Evolutionary conservation across 1,284 basidiomycete species (phyloP).

Genomic region (Cryptococcus sp.): DNA sequence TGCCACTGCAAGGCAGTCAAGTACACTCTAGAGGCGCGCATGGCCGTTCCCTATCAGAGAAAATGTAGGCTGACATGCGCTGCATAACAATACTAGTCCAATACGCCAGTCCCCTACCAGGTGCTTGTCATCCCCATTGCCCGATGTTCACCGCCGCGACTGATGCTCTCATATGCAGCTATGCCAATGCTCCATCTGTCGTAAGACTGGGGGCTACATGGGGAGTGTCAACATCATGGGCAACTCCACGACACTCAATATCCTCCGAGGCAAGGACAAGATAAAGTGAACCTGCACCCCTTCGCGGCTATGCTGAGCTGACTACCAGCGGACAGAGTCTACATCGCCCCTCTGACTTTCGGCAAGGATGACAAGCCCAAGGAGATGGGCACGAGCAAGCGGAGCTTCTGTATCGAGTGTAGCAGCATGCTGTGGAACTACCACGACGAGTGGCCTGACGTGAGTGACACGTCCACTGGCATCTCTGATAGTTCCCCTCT

Average conservation of each 20-base stretch:
- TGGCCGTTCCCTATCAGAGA: too few species aligned
- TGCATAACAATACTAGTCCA: slow-evolving; percentile 23
- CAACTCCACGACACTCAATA: slow-evolving; percentile 42
- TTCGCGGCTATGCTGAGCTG: background rate
- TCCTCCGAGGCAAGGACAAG: slow-evolving; percentile 43
- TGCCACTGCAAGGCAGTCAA: slow-evolving; percentile 49
- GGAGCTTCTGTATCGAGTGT: slow-evolving; percentile 46
- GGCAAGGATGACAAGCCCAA: slow-evolving; percentile 40
- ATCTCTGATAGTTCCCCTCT: background rate
- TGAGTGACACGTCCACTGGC: too few species aligned
- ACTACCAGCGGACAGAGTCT: slow-evolving; percentile 30
- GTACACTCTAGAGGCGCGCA: slow-evolving; percentile 38
- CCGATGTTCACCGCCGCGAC: too few species aligned
- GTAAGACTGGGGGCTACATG: slow-evolving; percentile 49
- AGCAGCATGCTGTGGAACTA: slow-evolving; percentile 49
- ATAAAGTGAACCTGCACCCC: slow-evolving; percentile 37
- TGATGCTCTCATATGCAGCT: slow-evolving; percentile 17
- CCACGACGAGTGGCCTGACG: slow-evolving; percentile 44
- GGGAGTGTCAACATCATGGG: slow-evolving; percentile 50
- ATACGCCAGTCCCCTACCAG: slow-evolving; percentile 49
- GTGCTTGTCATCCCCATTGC: slow-evolving; percentile 8
- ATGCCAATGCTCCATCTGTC: slow-evolving; percentile 50
- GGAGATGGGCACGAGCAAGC: slow-evolving; percentile 29
- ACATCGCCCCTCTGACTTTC: slow-evolving; percentile 35
- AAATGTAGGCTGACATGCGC: slow-evolving; percentile 3